Evolutionary conservation across 1,284 basidiomycete species (phyloP).

Genomic region (Spongispora temasekensis): DNA sequence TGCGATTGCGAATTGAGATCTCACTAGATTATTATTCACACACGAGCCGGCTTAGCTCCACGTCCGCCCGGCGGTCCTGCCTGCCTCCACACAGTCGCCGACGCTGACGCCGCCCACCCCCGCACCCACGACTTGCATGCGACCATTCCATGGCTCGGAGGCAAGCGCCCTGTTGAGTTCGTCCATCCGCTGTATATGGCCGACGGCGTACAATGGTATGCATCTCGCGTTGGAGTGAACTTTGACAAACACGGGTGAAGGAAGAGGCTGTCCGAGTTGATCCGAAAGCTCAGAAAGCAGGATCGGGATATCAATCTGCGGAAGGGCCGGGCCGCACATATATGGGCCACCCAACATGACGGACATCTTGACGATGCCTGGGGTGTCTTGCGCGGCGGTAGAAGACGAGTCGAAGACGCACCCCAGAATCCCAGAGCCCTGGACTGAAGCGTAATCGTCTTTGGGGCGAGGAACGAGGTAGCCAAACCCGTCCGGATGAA

Average conservation of each 20-base stretch:
- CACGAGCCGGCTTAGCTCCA: constrained; percentile 37
- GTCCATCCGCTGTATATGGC: constrained; percentile 71
- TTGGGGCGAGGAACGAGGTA: constrained; percentile 86
- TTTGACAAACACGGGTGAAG: constrained; percentile 58
- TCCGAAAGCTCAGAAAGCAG: constrained; percentile 43
- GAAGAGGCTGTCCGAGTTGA: constrained; percentile 55
- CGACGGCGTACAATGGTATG: constrained; percentile 82
- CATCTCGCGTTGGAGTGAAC: constrained; percentile 66
- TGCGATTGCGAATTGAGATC: constrained; percentile 16
- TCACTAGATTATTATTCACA: constrained; percentile 24
- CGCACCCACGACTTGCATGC: constrained; percentile 79
- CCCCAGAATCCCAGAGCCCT: constrained; percentile 66
- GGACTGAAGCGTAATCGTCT: constrained; percentile 45
- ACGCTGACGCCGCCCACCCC: constrained; percentile 90
- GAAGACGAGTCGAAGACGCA: constrained; percentile 84
- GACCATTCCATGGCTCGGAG: constrained; percentile 51
- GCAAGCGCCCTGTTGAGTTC: constrained; percentile 55
- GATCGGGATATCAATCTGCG: constrained; percentile 31
- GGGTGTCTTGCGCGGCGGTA: constrained; percentile 66
- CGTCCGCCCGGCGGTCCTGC: constrained; percentile 51
- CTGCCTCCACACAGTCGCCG: constrained; percentile 84
- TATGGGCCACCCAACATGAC: constrained; percentile 90
- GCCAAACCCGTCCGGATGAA: constrained; percentile 88
- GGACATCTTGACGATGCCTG: constrained; percentile 67
- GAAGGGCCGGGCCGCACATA: constrained; percentile 5